Conservation (phyloP, 129 eudicot genomes). For the Artemisia tridentata region DNA sequence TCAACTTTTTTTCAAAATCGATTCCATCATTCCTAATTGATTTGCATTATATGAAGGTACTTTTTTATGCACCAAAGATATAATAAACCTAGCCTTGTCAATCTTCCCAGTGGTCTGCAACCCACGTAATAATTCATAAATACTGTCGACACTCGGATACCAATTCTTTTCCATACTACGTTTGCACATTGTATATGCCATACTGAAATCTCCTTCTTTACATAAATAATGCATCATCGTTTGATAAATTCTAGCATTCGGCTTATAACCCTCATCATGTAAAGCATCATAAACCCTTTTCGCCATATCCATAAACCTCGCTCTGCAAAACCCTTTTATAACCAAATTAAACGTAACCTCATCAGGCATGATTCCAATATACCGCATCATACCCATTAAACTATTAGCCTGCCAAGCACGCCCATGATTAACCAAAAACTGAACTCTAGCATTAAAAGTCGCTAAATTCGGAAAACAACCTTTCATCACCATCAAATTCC, state of each 20-base stretch:
- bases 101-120: slow-evolving; percentile 46
- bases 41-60: slow-evolving; percentile 49
- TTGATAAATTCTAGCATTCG: slow-evolving; percentile 75
- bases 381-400: slow-evolving; percentile 65
- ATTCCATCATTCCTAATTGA: slow-evolving; percentile 47
- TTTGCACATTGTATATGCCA: slow-evolving; percentile 74
- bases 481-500: slow-evolving; percentile 78
- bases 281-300: slow-evolving; percentile 74
- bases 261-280: slow-evolving; percentile 59
- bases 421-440: slow-evolving; percentile 66
- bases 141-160: slow-evolving; percentile 59
- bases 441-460: slow-evolving; percentile 86
- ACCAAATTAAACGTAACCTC: slow-evolving; percentile 83
- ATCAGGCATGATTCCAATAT: slow-evolving; percentile 50
- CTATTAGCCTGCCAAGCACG: slow-evolving; percentile 82
- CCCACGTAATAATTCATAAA: slow-evolving; percentile 61
- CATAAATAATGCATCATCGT: slow-evolving; percentile 87
- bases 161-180: slow-evolving; percentile 63
- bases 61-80: slow-evolving; percentile 57
- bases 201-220: slow-evolving; percentile 59
- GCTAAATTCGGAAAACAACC: slow-evolving; percentile 77
- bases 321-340: slow-evolving; percentile 73
- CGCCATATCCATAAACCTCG: slow-evolving; percentile 72
- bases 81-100: slow-evolving; percentile 47
- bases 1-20: slow-evolving; percentile 48